These are phyloP conservation scores for Phyllostachys edulis DNA, from an alignment of 176 grass and related monocot species.

Conservation along the genomic window DNA sequence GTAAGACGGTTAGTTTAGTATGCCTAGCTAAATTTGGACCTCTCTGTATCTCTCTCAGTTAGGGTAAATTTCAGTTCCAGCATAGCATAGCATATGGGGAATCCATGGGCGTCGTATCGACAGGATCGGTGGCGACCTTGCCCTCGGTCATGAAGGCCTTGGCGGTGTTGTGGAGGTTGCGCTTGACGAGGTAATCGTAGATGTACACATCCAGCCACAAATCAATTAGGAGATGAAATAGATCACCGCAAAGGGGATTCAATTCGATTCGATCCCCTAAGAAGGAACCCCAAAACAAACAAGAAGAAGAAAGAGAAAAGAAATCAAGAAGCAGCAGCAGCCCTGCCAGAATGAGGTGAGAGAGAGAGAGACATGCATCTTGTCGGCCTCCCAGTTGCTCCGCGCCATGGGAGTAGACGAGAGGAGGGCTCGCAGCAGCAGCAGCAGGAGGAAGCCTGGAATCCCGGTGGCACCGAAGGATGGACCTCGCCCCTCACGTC, in stretches of 20 bases:
- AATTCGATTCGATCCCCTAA: not conserved
- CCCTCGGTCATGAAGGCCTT: conserved; percentile 95
- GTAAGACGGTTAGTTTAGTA: too few species aligned
- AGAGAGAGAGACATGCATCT: conserved; percentile 54
- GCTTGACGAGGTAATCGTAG: conserved; percentile 89
- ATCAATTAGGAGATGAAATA: not conserved
- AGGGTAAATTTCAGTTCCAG: too few species aligned
- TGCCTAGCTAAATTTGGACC: too few species aligned
- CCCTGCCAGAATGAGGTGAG: not conserved
- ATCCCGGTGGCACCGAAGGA: too few species aligned
- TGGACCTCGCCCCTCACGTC: too few species aligned
- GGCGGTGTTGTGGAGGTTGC: conserved; percentile 84
- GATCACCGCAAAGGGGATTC: not conserved
- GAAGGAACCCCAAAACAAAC: not conserved
- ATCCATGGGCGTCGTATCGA: conserved; percentile 37
- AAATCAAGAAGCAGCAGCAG: not conserved
- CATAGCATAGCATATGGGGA: too few species aligned
- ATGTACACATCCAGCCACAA: conserved; percentile 95
- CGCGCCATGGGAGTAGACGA: conserved; percentile 49
- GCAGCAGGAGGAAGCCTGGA: not conserved
- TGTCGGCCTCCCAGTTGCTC: conserved; percentile 96
- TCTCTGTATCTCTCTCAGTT: too few species aligned
- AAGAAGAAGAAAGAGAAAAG: not conserved
- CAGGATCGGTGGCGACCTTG: conserved; percentile 88
- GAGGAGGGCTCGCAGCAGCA: not conserved